These are phyloP conservation scores for Wallacemonas sp. DNA, from an alignment of 208 protist genomes.

Conservation along the genomic window DNA sequence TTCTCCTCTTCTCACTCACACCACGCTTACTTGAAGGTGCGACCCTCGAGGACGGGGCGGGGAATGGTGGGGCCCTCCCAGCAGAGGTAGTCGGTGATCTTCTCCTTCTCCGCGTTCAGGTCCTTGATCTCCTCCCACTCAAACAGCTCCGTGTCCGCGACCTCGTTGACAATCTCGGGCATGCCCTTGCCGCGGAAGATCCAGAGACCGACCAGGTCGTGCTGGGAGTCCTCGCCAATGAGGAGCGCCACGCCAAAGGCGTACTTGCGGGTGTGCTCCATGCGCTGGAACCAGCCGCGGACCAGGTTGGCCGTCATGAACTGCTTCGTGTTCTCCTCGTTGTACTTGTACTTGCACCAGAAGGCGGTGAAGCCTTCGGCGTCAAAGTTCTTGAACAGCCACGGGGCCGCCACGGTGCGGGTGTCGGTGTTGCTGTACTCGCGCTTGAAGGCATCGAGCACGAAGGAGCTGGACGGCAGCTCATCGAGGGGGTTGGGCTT, in stretches of 20 bases:
- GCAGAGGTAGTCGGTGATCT: constrained; percentile 82
- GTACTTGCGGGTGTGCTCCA: constrained; percentile 86
- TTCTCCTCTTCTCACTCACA: no score
- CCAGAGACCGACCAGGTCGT: constrained; percentile 79
- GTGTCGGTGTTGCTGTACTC: constrained; percentile 83
- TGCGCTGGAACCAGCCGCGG: constrained; percentile 85
- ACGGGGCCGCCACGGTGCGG: constrained; percentile 64
- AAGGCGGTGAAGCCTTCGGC: constrained; percentile 70
- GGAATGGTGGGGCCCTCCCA: constrained; percentile 83
- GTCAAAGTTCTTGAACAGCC: constrained; percentile 74
- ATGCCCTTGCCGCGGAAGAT: constrained; percentile 83
- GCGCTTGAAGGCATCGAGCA: constrained; percentile 77
- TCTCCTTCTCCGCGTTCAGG: constrained; percentile 63
- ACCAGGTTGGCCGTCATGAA: constrained; percentile 88
- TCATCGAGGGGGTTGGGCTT: constrained; percentile 71
- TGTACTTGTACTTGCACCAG: constrained; percentile 84
- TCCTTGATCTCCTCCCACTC: constrained; percentile 74
- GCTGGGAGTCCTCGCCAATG: constrained; percentile 73
- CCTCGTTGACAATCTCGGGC: constrained; percentile 72
- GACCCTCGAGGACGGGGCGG: constrained; percentile 73
- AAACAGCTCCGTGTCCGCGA: constrained; percentile 82
- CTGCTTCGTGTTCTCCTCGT: constrained; percentile 80
- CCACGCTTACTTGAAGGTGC: constrained; percentile 84
- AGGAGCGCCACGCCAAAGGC: constrained; percentile 78
- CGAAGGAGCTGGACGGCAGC: constrained; percentile 61